These are phyloP conservation scores for Agapanthus africanus DNA, from an alignment of 106 monocot genomes.

Conservation along the genomic window DNA sequence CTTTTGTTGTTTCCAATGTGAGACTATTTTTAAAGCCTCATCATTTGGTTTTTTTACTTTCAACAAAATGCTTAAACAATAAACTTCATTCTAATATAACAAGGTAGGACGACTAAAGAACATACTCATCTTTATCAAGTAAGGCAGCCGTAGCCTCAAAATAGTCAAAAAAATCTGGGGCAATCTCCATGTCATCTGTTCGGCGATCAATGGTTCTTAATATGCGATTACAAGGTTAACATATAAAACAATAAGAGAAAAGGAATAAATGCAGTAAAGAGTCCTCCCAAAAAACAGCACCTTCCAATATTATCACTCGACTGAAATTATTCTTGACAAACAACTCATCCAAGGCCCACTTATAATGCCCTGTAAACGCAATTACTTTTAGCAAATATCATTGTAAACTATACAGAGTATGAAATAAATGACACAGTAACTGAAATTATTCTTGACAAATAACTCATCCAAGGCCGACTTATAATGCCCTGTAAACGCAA, in stretches of 20 bases:
- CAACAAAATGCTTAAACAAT: background rate
- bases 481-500: slow-evolving; percentile 62
- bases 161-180: slow-evolving; percentile 97
- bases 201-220: background rate
- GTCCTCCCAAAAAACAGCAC: slow-evolving; percentile 19
- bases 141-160: slow-evolving; percentile 79
- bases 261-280: slow-evolving; percentile 6
- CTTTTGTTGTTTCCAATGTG: too few relatives aligned
- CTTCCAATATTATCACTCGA: slow-evolving; percentile 94
- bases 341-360: slow-evolving; percentile 92
- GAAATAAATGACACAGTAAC: slow-evolving; percentile 9
- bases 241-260: slow-evolving; percentile 8
- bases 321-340: slow-evolving; percentile 69
- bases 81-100: background rate
- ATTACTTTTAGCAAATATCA: slow-evolving; percentile 6
- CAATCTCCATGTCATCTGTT: slow-evolving; percentile 99
- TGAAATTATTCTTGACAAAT: slow-evolving; percentile 71
- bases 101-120: background rate
- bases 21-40: too few relatives aligned
- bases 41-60: too few relatives aligned
- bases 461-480: slow-evolving; percentile 95
- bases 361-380: slow-evolving; percentile 70
- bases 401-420: background rate
- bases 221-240: background rate
- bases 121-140: slow-evolving; percentile 86